Conservation (phyloP, 2,329 filamentous ascomycete genomes). For the Aspergillus piperis region DNA sequence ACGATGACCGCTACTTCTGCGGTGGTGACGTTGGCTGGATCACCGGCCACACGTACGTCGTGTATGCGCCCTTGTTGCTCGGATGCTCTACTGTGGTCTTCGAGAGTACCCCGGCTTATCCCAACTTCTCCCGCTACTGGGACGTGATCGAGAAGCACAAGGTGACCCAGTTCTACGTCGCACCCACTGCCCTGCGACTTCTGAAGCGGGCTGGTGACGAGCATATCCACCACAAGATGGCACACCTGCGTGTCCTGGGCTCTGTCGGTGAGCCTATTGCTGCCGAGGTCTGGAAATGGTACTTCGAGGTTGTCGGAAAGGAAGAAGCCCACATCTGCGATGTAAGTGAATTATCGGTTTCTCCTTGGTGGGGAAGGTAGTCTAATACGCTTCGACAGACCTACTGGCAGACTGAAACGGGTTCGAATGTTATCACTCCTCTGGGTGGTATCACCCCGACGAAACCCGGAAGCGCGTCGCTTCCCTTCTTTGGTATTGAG, state of each 20-base stretch:
- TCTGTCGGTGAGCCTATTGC: conserved; percentile 98
- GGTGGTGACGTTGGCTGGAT: conserved; percentile 99
- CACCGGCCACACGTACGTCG: conserved; percentile 96
- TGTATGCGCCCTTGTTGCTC: conserved; percentile 90
- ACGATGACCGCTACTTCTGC: conserved; percentile 92
- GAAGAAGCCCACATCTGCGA: conserved; percentile 92
- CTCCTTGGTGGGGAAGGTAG: too few species aligned
- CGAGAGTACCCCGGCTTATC: conserved; percentile 95
- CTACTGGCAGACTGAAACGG: conserved; percentile 99
- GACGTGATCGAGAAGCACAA: conserved; percentile 94
- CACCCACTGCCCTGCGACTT: conserved; percentile 86
- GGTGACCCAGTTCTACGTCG: conserved; percentile 97
- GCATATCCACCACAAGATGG: conserved; percentile 87
- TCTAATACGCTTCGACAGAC: conserved; percentile 59
- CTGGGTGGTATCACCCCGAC: conserved; percentile 91
- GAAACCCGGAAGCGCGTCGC: conserved; percentile 91
- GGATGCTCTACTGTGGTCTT: conserved; percentile 96
- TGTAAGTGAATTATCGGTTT: conserved; percentile 59
- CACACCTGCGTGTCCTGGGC: conserved; percentile 82
- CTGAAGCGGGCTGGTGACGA: conserved; percentile 95
- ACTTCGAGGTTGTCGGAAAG: conserved; percentile 92
- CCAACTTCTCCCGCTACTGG: conserved; percentile 98
- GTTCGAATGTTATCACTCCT: conserved; percentile 92
- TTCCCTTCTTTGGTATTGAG: conserved; percentile 98
- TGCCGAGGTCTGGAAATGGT: conserved; percentile 99